Conservation (phyloP, 2,329 filamentous ascomycete species). For the Arthrocladium fulminans region DNA sequence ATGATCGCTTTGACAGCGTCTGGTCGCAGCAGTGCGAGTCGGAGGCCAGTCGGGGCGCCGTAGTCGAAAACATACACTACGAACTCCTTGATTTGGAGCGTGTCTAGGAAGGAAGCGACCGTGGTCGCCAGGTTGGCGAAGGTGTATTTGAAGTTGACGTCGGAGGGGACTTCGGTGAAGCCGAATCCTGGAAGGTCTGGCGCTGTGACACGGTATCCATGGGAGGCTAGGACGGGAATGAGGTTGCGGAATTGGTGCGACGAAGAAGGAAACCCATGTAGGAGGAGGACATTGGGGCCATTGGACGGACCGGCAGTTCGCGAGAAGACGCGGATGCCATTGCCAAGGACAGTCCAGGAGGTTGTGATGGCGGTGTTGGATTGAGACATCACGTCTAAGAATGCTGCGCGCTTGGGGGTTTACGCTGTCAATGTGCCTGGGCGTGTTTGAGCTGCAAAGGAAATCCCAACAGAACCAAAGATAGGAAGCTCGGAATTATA, state of each 20-base stretch:
- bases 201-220: conserved; percentile 40
- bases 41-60: conserved; percentile 48
- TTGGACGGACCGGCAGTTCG: conserved; percentile 28
- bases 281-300: conserved; percentile 35
- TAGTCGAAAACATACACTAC: conserved; percentile 57
- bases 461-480: no score
- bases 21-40: conserved; percentile 44
- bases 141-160: conserved; percentile 42
- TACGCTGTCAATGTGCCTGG: no score
- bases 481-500: no score
- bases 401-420: background rate
- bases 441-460: no score
- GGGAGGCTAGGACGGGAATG: conserved; percentile 35
- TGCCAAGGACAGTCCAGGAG: conserved; percentile 11
- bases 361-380: background rate
- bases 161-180: conserved; percentile 42
- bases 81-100: conserved; percentile 40
- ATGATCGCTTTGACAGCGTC: conserved; percentile 45
- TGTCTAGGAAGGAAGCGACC: conserved; percentile 42
- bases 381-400: background rate
- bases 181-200: conserved; percentile 54
- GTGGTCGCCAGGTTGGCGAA: conserved; percentile 46
- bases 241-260: conserved; percentile 40
- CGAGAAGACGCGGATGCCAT: conserved; percentile 31
- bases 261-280: conserved; percentile 41